Percentiles rank a stretch among this genome's conserved stretches.
phyloP scores from a whole-genome alignment of 2,329 filamentous ascomycete species.

The Metarhizium guizhouense region DNA sequence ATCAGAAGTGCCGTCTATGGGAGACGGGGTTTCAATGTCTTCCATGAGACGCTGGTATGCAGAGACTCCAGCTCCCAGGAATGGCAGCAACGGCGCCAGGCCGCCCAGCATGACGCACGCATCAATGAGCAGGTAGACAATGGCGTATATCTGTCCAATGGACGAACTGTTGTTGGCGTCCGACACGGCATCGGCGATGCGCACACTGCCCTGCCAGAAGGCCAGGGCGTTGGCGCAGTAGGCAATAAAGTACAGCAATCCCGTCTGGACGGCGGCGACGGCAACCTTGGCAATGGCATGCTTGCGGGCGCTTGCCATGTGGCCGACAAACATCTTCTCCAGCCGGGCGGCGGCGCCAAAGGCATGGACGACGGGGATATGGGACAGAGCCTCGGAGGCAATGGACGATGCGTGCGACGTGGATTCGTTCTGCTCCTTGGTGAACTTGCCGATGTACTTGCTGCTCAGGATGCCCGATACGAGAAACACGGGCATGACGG shows the following conservation, averaged over 20 bases:
- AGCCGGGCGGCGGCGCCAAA: constrained; percentile 50
- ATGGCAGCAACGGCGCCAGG: constrained; percentile 49
- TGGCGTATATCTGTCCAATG: constrained; percentile 29
- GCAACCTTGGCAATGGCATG: constrained; percentile 50
- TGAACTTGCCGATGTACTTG: constrained; percentile 42
- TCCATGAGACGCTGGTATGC: too few relatives aligned
- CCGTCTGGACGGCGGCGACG: constrained; percentile 47
- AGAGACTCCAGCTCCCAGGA: constrained; percentile 33
- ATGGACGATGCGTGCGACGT: constrained; percentile 51
- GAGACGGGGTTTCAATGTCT: too few relatives aligned
- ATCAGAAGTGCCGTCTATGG: too few relatives aligned
- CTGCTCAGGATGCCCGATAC: constrained; percentile 48
- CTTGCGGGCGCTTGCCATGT: constrained; percentile 38
- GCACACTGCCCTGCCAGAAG: constrained; percentile 39
- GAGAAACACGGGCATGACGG: constrained; percentile 52
- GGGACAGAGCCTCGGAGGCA: constrained; percentile 50
- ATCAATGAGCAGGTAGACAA: constrained; percentile 46
- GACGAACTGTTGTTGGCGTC: too few relatives aligned
- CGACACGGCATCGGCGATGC: too few relatives aligned
- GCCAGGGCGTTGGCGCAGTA: constrained; percentile 58
- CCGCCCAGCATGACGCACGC: constrained; percentile 37
- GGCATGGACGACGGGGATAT: constrained; percentile 53
- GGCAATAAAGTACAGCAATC: constrained; percentile 57
- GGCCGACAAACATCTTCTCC: constrained; percentile 47
- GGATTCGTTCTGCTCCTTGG: constrained; percentile 37